Evolutionary conservation across 208 protist species (phyloP), one percentile per base, ranked within the genome.

Genomic region (Trypanosoma avium): DNA sequence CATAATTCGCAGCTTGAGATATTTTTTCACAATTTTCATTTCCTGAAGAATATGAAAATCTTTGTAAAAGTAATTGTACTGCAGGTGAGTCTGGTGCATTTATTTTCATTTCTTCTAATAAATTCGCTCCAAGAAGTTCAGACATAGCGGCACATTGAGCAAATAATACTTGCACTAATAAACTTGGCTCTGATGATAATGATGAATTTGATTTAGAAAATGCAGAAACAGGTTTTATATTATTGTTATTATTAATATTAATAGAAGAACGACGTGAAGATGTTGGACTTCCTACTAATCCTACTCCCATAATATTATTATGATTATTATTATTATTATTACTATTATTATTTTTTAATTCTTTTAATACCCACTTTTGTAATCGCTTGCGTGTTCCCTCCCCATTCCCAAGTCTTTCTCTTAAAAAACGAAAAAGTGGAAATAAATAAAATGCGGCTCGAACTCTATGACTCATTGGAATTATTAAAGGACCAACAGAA

Each of bases 111-210:
- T 62, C 63, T 49, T 57, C 65, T 27, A 79, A 64, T 30, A 82
- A 53, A 24, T 87, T 72, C 24, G 80, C 74, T 24, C 50, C 78
- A 40, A 89, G 58, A 32, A 82, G 26, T 50, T 81, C 70, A 12
- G 82, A 84, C 19, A 92, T 87, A 7, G 86, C 86, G 2, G 82
- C 86, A 57, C 73, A 89, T 62, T 92, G 86, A 48, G 82, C 82
- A 71, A 92, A 89, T 12, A 84, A 59, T 3, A 87, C 73, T 15
- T 87, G 77, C 0, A 81, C 78, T 1, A 92, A 66, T 10, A 66
- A 40, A 46, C 57, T 77, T 40, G 49, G 27, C 4, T 26, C 45
- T 3, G 47, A 1, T 24, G 30, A 21, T 7, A 9, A 27, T 10
- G 65, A 61, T 36, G 65, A 30, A 19, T 38, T 58, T 49, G 40